Conservation (phyloP, 2,329 filamentous ascomycete genomes). For the Verticillium dahliae region DNA sequence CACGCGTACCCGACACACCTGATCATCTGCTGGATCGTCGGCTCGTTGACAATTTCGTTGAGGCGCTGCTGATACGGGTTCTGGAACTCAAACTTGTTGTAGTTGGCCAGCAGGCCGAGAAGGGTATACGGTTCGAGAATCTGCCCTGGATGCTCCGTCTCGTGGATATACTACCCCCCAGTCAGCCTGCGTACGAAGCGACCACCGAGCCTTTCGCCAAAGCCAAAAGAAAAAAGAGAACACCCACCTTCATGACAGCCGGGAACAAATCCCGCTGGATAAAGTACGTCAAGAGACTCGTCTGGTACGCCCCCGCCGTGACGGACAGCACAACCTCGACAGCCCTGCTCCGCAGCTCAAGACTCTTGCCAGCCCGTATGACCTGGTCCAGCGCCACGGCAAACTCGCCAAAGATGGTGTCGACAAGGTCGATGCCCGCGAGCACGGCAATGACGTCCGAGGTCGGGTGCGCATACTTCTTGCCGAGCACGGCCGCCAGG, state of each 20-base stretch:
- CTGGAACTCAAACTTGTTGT: constrained; percentile 99
- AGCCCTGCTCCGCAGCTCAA: constrained; percentile 70
- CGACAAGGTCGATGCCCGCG: constrained; percentile 82
- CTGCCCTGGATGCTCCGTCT: constrained; percentile 57
- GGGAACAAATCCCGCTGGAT: constrained; percentile 93
- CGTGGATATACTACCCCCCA: constrained; percentile 64
- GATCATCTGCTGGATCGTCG: constrained; percentile 76
- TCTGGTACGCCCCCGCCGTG: constrained; percentile 91
- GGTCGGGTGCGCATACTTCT: constrained; percentile 91
- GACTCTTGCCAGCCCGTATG: constrained; percentile 72
- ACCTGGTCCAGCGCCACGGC: constrained; percentile 75
- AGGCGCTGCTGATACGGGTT: constrained; percentile 91
- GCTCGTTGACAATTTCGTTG: constrained; percentile 92
- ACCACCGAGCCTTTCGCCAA: neutral
- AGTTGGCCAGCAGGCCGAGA: constrained; percentile 84
- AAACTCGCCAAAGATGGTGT: constrained; percentile 81
- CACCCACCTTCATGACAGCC: constrained; percentile 78
- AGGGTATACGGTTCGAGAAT: constrained; percentile 73
- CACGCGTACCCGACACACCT: constrained; percentile 69
- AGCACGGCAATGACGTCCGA: constrained; percentile 90
- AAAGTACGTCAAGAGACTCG: constrained; percentile 88
- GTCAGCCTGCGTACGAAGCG: too few species aligned
- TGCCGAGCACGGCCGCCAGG: constrained; percentile 72
- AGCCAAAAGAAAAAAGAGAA: too few species aligned
- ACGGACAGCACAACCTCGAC: constrained; percentile 76